Base-by-base conservation (phyloP, 257 asterid species). In the Nicotiana attenuata region DNA sequence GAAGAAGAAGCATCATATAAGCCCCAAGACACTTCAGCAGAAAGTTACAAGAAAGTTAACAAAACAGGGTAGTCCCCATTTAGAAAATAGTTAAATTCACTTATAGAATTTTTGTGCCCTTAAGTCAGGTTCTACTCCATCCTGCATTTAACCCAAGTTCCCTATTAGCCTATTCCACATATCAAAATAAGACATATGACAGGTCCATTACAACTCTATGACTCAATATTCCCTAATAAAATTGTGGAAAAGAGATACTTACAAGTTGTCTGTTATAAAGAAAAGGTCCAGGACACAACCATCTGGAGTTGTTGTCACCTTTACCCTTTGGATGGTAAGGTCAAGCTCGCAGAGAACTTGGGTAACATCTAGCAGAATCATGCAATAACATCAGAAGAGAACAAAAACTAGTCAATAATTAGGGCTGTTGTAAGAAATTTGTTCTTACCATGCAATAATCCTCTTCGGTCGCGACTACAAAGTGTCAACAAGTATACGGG, bases 251-350 rank as follows among this genome's bases (percentile, higher is more conserved):
- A 28, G 28, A 79, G 55, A 80, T 15, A 80, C 97, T 89, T 89
- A 94, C 97, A 88, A 85, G 86, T 89, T 89, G 81, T 94, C 98
- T 28, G 83, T 91, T 83, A 93, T 87, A 82, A 93, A 92, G 93
- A 94, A 92, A 87, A 93, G 92, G 87, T 93, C 97, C 79, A 93
- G 81, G 82, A 87, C 94, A 65, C 89, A 83, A 33, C 91, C 97
- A 87, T 94, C 95, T 47, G 97, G 98, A 22, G 95, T 91, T 41
- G 96, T 92, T 50, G 92, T 88, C 88, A 92, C 98, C 88, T 94
- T 93, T 38, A 94, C 97, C 85, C 90, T 84, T 87, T 92, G 95
- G 85, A 91, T 93, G 5, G 86, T 41, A 66, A 93, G 90, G 82
- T 91, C 97, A 69, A 91, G 97, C 85, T 91, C 95, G 84, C 86